These are phyloP conservation scores for Tylopilus vinaceipallidus DNA, from an alignment of 768 basidiomycete species.

Conservation along the genomic window DNA sequence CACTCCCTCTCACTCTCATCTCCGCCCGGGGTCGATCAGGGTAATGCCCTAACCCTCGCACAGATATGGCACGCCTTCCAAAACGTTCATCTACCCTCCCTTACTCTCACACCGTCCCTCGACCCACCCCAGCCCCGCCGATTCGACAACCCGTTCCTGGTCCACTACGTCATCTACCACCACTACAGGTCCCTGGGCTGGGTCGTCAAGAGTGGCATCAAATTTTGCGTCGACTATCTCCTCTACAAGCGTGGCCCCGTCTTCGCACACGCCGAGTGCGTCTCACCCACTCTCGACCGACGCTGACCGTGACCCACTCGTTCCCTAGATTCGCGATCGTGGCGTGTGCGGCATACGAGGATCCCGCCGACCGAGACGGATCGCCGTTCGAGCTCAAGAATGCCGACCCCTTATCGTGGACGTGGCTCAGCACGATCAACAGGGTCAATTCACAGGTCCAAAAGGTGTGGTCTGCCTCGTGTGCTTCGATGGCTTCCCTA, in stretches of 20 bases:
- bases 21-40: slow-evolving; percentile 35
- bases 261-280: slow-evolving; percentile 94
- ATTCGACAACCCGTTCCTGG: slow-evolving; percentile 90
- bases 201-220: slow-evolving; percentile 94
- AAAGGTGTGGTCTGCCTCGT: slow-evolving; percentile 65
- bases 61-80: slow-evolving; percentile 70
- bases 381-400: slow-evolving; percentile 69
- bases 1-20: background rate
- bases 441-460: slow-evolving; percentile 96
- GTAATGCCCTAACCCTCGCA: slow-evolving; percentile 50
- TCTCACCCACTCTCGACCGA: background rate
- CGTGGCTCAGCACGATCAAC: slow-evolving; percentile 96
- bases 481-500: background rate
- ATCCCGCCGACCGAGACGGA: slow-evolving; percentile 62
- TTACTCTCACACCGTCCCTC: slow-evolving; percentile 29
- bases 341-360: slow-evolving; percentile 89
- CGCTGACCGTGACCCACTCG: background rate
- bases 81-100: slow-evolving; percentile 45
- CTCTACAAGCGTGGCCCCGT: slow-evolving; percentile 94
- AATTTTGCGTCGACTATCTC: slow-evolving; percentile 95
- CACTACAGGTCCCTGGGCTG: slow-evolving; percentile 96
- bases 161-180: slow-evolving; percentile 89
- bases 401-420: slow-evolving; percentile 78
- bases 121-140: slow-evolving; percentile 35
- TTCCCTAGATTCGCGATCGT: slow-evolving; percentile 78